Conservation (phyloP, 1,284 basidiomycete genomes). For the Golubevia sp. region DNA sequence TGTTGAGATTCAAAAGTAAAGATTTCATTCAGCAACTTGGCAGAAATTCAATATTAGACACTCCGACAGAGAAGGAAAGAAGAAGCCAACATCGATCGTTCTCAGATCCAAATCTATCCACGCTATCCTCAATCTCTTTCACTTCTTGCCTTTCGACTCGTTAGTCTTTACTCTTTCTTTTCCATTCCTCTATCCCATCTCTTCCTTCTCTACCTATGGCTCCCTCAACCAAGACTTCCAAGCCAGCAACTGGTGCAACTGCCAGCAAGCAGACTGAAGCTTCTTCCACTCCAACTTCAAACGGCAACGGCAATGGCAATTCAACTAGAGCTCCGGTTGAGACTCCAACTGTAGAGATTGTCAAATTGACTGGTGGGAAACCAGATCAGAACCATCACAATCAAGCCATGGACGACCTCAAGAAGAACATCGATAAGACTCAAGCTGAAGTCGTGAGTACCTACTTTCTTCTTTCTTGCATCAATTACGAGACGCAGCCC, state of each 20-base stretch:
- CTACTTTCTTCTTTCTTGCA: no score
- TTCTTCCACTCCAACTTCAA: neutral
- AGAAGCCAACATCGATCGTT: no score
- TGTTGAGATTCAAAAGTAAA: no score
- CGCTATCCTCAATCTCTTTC: no score
- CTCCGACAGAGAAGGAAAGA: no score
- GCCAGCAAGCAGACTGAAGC: neutral
- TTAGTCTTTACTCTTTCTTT: no score
- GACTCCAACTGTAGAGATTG: slow-evolving; percentile 30
- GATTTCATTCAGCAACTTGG: no score
- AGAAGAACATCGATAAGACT: slow-evolving; percentile 42
- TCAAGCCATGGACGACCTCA: slow-evolving; percentile 48
- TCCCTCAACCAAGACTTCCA: neutral
- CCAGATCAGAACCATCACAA: slow-evolving; percentile 49
- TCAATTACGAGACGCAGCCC: neutral
- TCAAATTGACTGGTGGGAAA: slow-evolving; percentile 51
- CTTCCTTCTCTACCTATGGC: neutral
- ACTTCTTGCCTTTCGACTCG: no score
- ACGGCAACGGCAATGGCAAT: neutral
- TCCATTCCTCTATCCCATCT: no score
- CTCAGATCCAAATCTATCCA: no score
- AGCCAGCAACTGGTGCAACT: neutral
- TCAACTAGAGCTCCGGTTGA: no score
- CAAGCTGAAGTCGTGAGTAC: slow-evolving; percentile 46
- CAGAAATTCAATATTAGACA: no score